These are phyloP conservation scores for Dactylonectria macrodidyma DNA, from an alignment of 2,329 filamentous ascomycete genomes.

Conservation along the genomic window DNA sequence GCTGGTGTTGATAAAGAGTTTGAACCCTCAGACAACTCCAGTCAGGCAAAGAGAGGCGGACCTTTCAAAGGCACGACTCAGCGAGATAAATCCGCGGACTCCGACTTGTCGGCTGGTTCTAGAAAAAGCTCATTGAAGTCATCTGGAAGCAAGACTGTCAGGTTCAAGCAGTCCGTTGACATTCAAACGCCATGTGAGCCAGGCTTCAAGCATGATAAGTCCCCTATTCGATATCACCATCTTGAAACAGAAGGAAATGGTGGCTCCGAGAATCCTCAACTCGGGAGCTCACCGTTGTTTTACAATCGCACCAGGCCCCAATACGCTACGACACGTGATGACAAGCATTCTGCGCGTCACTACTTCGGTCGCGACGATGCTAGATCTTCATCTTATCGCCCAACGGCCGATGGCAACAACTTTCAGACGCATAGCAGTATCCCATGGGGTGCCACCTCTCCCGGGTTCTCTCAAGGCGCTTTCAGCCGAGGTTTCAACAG, in stretches of 20 bases:
- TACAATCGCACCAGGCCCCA: slow-evolving; percentile 17
- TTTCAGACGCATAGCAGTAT: slow-evolving; percentile 31
- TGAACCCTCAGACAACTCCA: slow-evolving; percentile 22
- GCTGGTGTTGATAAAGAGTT: slow-evolving; percentile 21
- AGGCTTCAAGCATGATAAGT: slow-evolving; percentile 29
- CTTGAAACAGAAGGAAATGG: neutral
- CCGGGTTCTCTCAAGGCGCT: slow-evolving; percentile 41
- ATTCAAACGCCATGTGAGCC: slow-evolving; percentile 33
- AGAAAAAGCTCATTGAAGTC: slow-evolving; percentile 42
- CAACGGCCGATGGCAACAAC: slow-evolving; percentile 13
- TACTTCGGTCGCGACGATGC: slow-evolving; percentile 31
- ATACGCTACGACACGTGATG: neutral
- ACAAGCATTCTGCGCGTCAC: neutral
- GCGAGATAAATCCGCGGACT: slow-evolving; percentile 33
- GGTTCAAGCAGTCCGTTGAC: slow-evolving; percentile 44
- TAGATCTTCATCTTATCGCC: slow-evolving; percentile 14
- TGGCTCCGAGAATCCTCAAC: neutral
- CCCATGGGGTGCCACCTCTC: slow-evolving; percentile 24
- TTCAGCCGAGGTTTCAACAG: slow-evolving; percentile 39
- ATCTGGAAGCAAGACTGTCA: slow-evolving; percentile 45
- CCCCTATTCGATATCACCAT: neutral
- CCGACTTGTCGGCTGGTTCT: slow-evolving; percentile 39
- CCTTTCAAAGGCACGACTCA: slow-evolving; percentile 5
- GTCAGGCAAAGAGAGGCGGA: slow-evolving; percentile 4
- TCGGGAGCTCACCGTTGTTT: slow-evolving; percentile 37